A percentile compares a stretch with the other conserved stretches of the same genome.
phyloP scores from a whole-genome alignment of 208 protist species.

The Leptomonas pyrrhocoris region DNA sequence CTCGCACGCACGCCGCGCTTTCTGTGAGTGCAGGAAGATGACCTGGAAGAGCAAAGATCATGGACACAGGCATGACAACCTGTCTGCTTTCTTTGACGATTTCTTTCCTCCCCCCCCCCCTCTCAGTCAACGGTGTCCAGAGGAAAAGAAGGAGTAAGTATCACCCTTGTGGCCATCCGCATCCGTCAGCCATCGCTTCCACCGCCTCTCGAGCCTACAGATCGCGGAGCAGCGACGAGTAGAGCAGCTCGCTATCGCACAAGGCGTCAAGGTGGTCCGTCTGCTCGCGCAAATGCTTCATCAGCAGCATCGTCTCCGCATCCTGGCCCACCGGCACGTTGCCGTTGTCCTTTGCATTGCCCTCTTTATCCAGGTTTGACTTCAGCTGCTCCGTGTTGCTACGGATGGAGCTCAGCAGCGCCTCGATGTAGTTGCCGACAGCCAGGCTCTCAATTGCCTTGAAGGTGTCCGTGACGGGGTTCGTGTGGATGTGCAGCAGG shows the following conservation, averaged over 20 bases:
- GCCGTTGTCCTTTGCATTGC: constrained; percentile 44
- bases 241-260: constrained; percentile 54
- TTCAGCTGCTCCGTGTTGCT: constrained; percentile 43
- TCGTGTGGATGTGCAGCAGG: constrained; percentile 33
- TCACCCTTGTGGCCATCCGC: too few species aligned
- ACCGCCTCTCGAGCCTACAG: constrained; percentile 9
- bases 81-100: too few species aligned
- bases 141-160: too few species aligned
- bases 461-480: constrained; percentile 40
- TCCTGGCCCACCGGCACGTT: constrained; percentile 48
- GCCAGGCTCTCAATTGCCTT: constrained; percentile 41
- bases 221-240: constrained; percentile 35
- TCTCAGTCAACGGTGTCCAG: too few species aligned
- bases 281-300: constrained; percentile 65
- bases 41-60: too few species aligned
- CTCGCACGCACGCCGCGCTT: too few species aligned
- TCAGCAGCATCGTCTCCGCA: constrained; percentile 53
- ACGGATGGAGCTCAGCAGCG: constrained; percentile 54
- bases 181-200: not conserved
- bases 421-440: constrained; percentile 57
- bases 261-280: constrained; percentile 68
- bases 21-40: too few species aligned
- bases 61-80: not conserved
- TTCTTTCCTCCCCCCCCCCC: too few species aligned
- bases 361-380: constrained; percentile 45